These are phyloP conservation scores for Bryopsis sp. DNA, from an alignment of 139 green algal genomes.

Conservation along the genomic window DNA sequence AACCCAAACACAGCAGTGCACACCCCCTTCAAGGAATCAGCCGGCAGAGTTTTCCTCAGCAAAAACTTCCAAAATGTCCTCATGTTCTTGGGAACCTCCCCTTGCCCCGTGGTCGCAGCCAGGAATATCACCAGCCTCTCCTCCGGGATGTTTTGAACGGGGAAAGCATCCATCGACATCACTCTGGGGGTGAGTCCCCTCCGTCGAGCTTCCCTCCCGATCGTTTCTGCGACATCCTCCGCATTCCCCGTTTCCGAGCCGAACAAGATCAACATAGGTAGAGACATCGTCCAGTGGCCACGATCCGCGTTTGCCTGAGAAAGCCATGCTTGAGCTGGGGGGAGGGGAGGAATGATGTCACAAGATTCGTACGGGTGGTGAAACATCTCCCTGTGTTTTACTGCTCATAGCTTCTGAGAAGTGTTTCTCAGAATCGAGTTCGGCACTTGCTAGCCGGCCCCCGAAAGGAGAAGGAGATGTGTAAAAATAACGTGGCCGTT, in stretches of 20 bases:
- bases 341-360: too few relatives aligned
- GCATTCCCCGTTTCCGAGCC: slow-evolving; percentile 84
- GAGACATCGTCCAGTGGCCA: too few relatives aligned
- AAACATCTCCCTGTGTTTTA: too few relatives aligned
- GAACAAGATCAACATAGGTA: slow-evolving; percentile 67
- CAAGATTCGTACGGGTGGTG: too few relatives aligned
- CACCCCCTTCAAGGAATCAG: slow-evolving; percentile 43
- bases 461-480: too few relatives aligned
- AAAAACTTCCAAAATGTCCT: slow-evolving; percentile 84
- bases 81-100: slow-evolving; percentile 82
- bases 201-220: slow-evolving; percentile 57
- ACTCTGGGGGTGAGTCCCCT: slow-evolving; percentile 37
- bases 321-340: too few relatives aligned
- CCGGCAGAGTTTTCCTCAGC: slow-evolving; percentile 67
- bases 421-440: too few relatives aligned
- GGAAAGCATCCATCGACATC: slow-evolving; percentile 65
- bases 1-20: slow-evolving; percentile 84
- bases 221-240: slow-evolving; percentile 83
- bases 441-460: too few relatives aligned
- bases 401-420: too few relatives aligned
- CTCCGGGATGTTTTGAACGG: slow-evolving; percentile 40
- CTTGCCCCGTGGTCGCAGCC: slow-evolving; percentile 78
- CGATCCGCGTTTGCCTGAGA: too few relatives aligned
- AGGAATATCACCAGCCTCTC: slow-evolving; percentile 64
- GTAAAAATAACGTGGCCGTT: too few relatives aligned